Base-by-base conservation (phyloP, 2,329 filamentous ascomycete species). In the Tolypocladium pustulatum region DNA sequence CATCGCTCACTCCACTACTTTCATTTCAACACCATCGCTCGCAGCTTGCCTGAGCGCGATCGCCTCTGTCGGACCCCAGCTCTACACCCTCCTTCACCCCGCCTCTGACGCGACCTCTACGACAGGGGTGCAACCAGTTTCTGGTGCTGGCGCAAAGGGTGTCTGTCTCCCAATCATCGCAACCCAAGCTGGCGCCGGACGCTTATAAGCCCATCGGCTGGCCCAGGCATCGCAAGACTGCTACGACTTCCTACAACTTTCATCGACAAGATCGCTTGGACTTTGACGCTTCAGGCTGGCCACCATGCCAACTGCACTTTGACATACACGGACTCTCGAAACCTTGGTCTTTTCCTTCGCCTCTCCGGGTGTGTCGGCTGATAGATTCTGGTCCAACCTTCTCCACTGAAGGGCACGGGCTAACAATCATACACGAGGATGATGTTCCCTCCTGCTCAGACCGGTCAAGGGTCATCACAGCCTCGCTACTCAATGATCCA, bases 401-500 rank as follows among this genome's bases (percentile, higher is more conserved):
- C 49, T 34, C 1, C 30, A 20, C 27, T 5, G 20, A n/a, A 7
- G 9, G 27, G 6, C 13, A 12, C 30, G 20, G 30, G 27, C 27
- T 5, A 12, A 9, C n/a, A 22, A 9, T n/a, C n/a, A n/a, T 20
- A 22, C 27, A 34, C 13, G 8, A 10, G 41, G 32, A 41, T 27
- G 32, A 58, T 60, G 59, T 56, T 34, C 25, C 46, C 27, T 12
- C 20, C 30, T 12, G 25, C 15, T 27, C 37, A 54, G 40, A 51
- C 57, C 13, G 17, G n/a, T 27, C 34, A 46, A 40, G 57, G 34
- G 53, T 32, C 22, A 20, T 34, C 38, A 22, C 53, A 30, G 46
- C 43, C 40, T 38, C 17, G 34, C 53, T 62, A 34, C 55, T 67
- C 63, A 15, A 53, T 68, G 55, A 63, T 60, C 59, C 63, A 61